phyloP scores from a whole-genome alignment of 148 eudicot species.

The Heliamphora exappendiculata region DNA sequence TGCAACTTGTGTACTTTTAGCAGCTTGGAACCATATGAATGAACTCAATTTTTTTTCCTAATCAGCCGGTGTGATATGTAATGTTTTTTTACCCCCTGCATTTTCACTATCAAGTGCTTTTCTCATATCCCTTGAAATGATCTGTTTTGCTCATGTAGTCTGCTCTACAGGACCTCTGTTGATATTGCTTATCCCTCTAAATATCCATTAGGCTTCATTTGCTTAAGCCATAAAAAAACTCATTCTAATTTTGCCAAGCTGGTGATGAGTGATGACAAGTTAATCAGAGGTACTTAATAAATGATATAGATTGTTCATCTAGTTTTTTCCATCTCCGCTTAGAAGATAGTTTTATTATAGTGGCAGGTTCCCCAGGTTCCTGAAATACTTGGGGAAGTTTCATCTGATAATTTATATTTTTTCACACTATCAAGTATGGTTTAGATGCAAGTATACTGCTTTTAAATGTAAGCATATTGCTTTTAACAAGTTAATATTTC shows the following conservation, averaged over 20 bases:
- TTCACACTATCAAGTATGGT: background rate
- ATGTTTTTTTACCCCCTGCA: background rate
- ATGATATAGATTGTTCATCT: background rate
- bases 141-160: background rate
- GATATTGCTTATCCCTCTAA: slow-evolving; percentile 1
- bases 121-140: background rate
- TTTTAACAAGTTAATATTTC: background rate
- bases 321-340: background rate
- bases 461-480: background rate
- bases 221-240: background rate
- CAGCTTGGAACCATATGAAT: background rate
- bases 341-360: background rate
- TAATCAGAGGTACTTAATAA: background rate
- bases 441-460: background rate
- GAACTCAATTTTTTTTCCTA: background rate
- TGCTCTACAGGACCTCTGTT: background rate
- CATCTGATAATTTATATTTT: background rate
- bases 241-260: background rate
- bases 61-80: background rate
- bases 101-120: background rate
- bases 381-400: background rate
- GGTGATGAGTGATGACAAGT: background rate
- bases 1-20: slow-evolving; percentile 3
- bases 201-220: background rate
- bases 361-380: background rate